Base-by-base conservation (phyloP, 805 yeast species). In the Scheffersomyces spartinae region DNA sequence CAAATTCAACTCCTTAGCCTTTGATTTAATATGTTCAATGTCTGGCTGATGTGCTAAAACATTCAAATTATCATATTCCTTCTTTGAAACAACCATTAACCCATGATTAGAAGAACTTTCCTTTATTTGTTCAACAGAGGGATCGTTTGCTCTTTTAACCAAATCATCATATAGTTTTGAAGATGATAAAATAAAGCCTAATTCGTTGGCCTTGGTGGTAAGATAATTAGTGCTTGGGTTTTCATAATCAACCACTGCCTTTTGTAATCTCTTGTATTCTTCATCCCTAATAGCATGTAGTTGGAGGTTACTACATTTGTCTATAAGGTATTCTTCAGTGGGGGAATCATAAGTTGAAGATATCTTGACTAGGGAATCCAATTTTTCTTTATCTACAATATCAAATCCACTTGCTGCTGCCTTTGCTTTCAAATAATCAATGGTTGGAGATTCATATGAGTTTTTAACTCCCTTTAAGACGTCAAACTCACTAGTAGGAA, bases 151-250 rank as follows among this genome's bases (percentile, higher is more conserved):
- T 14, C 30, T 28, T n/a, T 35, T 34, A 4, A 39, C 44, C 20
- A 59, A 33, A 16, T 51, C 46, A 12, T 55, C 61, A 25, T 52
- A 47, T 12, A 42, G 40, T 11, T 38, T 34, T 2, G 52, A 28
- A 1, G 61, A 33, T 1, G 57, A 36, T 3, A 56, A 39, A 12
- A 47, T 47, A 13, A 50, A 36, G 1, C 61, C 61, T 20, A 51
- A 28, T 11, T 49, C 45, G 31, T 52, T 51, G 9, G 64, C 61
- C 31, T 52, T 56, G 4, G 36, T 23, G 2, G 54, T 48, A 11
- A 56, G 33, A 28, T 55, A 55, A 1, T 38, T 45, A 29, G 47
- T 47, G 10, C 39, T 37, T 3, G 64, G 64, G 25, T 47, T 52
- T 14, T 49, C 55, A 28, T 43, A 35, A 13, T 55, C 55, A 0